Conservation (phyloP, 345 rosid species). For the Eucalyptus marginata region DNA sequence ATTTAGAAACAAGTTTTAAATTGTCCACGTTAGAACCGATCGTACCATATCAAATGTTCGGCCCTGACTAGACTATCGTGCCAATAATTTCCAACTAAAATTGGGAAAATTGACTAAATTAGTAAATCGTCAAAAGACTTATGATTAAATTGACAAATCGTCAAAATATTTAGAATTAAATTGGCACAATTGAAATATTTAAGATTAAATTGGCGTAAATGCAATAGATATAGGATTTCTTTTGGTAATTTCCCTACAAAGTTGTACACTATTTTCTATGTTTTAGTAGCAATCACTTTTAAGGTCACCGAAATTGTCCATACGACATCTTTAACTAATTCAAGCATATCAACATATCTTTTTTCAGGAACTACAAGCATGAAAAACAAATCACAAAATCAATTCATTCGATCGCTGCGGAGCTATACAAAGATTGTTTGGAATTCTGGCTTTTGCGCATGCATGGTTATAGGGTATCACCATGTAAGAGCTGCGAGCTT, state of each 20-base stretch:
- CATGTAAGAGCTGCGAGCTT: slow-evolving; percentile 15
- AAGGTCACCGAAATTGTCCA: not conserved
- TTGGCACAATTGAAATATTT: too few relatives aligned
- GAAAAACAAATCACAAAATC: not conserved
- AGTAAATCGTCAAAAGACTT: too few relatives aligned
- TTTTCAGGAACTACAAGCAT: slow-evolving; percentile 15
- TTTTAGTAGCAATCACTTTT: not conserved
- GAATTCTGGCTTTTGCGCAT: slow-evolving; percentile 45
- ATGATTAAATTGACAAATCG: too few relatives aligned
- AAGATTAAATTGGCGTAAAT: too few relatives aligned
- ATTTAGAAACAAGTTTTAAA: too few relatives aligned
- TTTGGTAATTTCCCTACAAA: not conserved
- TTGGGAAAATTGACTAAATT: too few relatives aligned
- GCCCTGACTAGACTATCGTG: too few relatives aligned
- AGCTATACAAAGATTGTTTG: slow-evolving; percentile 38
- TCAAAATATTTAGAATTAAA: too few relatives aligned
- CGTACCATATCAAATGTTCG: too few relatives aligned
- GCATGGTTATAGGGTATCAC: slow-evolving; percentile 35
- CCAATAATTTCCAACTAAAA: too few relatives aligned
- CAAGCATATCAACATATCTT: not conserved
- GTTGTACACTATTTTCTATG: not conserved
- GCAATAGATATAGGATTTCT: too few relatives aligned
- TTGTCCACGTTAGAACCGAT: too few relatives aligned
- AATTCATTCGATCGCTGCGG: not conserved
- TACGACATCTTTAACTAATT: not conserved